Percentiles rank a stretch among this genome's conserved stretches.
Conservation (phyloP, 768 basidiomycete genomes). For the Lactarius sp. region DNA sequence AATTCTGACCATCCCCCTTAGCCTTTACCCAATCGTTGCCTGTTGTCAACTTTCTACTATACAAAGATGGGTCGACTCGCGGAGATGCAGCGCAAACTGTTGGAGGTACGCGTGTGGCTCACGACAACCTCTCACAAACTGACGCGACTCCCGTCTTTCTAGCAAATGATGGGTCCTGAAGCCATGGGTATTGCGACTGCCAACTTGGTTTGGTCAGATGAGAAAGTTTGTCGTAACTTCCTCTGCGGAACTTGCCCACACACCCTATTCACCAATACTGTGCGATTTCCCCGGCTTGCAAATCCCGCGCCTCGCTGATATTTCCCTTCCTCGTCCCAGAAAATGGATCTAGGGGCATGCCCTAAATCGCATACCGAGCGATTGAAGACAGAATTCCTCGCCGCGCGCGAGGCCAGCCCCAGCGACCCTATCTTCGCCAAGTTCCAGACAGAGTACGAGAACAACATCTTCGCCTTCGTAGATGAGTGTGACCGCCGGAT, state of each 20-base stretch:
- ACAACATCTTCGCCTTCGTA: slow-evolving; percentile 92
- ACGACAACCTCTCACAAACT: slow-evolving; percentile 25
- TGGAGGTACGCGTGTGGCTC: slow-evolving; percentile 41
- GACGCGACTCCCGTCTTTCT: slow-evolving; percentile 29
- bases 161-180: slow-evolving; percentile 99
- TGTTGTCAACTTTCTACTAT: background rate
- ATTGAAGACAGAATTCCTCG: slow-evolving; percentile 84
- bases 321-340: slow-evolving; percentile 45
- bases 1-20: background rate
- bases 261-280: slow-evolving; percentile 95
- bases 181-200: slow-evolving; percentile 95
- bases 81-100: slow-evolving; percentile 96
- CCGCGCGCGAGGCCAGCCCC: slow-evolving; percentile 70
- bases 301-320: background rate
- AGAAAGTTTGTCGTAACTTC: slow-evolving; percentile 98
- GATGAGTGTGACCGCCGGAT: slow-evolving; percentile 98
- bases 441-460: slow-evolving; percentile 94
- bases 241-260: slow-evolving; percentile 99
- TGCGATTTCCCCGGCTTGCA: slow-evolving; percentile 37
- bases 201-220: slow-evolving; percentile 90
- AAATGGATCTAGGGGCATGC: slow-evolving; percentile 99
- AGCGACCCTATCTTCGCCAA: slow-evolving; percentile 75
- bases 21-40: background rate
- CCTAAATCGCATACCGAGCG: slow-evolving; percentile 95
- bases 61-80: slow-evolving; percentile 85